Base-by-base conservation (phyloP, 2,329 filamentous ascomycete species). In the Pseudonectria foliicola region DNA sequence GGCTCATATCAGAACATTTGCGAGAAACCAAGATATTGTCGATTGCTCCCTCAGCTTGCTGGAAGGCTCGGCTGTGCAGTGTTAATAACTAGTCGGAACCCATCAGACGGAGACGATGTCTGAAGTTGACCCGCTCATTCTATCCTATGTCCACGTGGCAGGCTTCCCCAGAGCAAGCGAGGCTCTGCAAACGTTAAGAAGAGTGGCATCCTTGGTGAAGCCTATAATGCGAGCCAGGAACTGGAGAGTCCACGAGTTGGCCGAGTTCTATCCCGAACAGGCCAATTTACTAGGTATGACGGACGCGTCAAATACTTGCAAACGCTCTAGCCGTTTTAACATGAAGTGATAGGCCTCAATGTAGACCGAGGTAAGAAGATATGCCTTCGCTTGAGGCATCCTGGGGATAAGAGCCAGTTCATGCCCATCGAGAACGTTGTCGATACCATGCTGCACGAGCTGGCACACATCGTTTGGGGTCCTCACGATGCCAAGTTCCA, bases 361-460 rank as follows among this genome's bases (percentile, higher is more conserved):
- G 70, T 83, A 49, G 85, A 90, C 52, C 62, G 63, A 13, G 88
- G 87, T 5, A 71, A 81, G 53, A 82, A 81, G 55, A 94, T 96
- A 45, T 83, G 85, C 44, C 68, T 96, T 14, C 79, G 90, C 28
- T 66, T 96, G 39, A 80, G 90, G 37, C 82, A 92, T 59, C 68
- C 84, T 6, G 70, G 75, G 49, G 85, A 94, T 55, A 71, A 75
- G 8, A 77, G 68, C 26, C 80, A 86, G 49, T 96, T 96, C 52
- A 60, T 95, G 13, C 80, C 84, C 1, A 64, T 89, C 38, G 87
- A 95, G 53, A 69, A 84, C 45, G 73, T 95, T 7, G 71, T 87
- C 28, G 88, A 95, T 59, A 96, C 90, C 0, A 84, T 96, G 79
- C 76, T 96, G 13, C 90, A 96, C 56, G 90, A 96, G 67, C 75